Evolutionary conservation across 208 protist genomes (phyloP), one percentile per base, ranked within the genome.

Genomic region (Trypanosoma boissoni): DNA sequence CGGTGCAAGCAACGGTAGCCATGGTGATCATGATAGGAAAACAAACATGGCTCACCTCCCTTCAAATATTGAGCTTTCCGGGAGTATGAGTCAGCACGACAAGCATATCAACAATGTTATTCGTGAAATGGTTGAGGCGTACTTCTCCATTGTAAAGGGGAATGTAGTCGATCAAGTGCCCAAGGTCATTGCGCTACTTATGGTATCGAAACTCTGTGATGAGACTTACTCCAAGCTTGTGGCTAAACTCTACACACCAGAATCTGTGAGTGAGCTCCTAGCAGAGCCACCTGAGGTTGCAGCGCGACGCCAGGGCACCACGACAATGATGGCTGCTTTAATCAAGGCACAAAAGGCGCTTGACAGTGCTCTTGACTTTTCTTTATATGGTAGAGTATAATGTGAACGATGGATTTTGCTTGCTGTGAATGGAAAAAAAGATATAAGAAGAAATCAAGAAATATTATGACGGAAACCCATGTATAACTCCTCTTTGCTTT

Each of bases 151-250:
- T 64, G 81, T 97, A 41, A 91, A 95, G 68, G 85, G 83, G 37
- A 95, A 88, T 78, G 80, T 98, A 20, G 61, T 81, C 36, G 98
- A 99, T 64, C 82, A 92, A 58, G 94, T 99, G 7, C 98, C 98
- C 37, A 99, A 99, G 80, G 88, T 94, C 21, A 98, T 99, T 51
- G 99, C 98, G 55, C 86, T 98, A 56, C 98, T 99, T 49, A 89
- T 99, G 62, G 98, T 99, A 46, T 94, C 98, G 10, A 80, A 88
- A 1, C 63, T 94, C 58, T 86, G 89, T 2, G 78, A 87, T 53
- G 80, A 94, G 55, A 79, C 99, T 18, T 97, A 99, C 66, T 94
- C 86, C n/a, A 82, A 91, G 23, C 69, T 99, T 3, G 95, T 99
- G 54, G 58, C 74, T 10, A 79, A 91, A 32, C 76, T 99, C 16